Percentiles rank a stretch among this genome's conserved stretches.
These are phyloP conservation scores for Pseudomonodictys pantanalensis DNA, from an alignment of 495 filamentous ascomycete genomes.

Conservation along the genomic window DNA sequence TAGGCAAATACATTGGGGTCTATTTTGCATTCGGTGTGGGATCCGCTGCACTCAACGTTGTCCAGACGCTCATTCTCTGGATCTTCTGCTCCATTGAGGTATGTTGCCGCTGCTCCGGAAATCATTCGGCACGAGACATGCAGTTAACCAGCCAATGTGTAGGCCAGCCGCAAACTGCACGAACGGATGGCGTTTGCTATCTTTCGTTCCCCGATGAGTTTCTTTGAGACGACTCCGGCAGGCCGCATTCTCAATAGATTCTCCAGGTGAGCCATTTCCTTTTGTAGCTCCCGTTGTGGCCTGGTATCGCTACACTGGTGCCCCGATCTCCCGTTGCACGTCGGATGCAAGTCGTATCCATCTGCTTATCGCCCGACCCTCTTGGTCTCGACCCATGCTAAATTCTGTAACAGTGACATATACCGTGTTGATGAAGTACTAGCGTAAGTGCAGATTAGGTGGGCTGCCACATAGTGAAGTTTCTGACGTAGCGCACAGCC, in stretches of 20 bases:
- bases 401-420: constrained; percentile 64
- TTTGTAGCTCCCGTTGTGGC: background rate
- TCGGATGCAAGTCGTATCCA: constrained; percentile 61
- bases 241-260: constrained; percentile 96
- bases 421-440: constrained; percentile 95
- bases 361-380: constrained; percentile 30
- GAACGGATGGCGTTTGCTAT: constrained; percentile 98
- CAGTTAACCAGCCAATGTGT: constrained; percentile 26
- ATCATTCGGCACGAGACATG: constrained; percentile 13
- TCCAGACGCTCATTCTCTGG: constrained; percentile 95
- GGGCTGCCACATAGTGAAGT: background rate
- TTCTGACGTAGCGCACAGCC: constrained; percentile 35
- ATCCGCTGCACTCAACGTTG: constrained; percentile 76
- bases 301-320: background rate
- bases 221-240: constrained; percentile 98
- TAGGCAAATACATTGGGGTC: constrained; percentile 88
- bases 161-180: constrained; percentile 92
- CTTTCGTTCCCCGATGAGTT: constrained; percentile 97
- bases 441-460: constrained; percentile 49
- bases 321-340: background rate
- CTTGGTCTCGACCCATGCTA: constrained; percentile 4
- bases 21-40: constrained; percentile 94
- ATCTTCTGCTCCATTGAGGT: constrained; percentile 99
- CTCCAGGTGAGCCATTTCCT: constrained; percentile 59
- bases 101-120: constrained; percentile 11